Evolutionary conservation across 768 basidiomycete species (phyloP).

Genomic region (Lentinula detonsa): DNA sequence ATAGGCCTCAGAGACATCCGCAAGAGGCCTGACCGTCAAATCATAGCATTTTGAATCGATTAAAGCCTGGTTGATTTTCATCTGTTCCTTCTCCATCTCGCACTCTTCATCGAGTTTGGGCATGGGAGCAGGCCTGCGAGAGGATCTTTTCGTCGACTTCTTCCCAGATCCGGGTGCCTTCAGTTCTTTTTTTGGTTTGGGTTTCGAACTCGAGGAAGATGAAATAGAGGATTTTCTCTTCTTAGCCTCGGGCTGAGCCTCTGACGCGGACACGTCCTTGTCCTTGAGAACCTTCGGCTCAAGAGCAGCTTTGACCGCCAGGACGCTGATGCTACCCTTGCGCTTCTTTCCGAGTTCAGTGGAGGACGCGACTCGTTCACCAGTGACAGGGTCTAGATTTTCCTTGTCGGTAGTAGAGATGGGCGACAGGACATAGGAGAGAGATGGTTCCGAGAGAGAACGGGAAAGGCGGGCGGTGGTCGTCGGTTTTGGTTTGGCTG

Average conservation of each 20-base stretch:
- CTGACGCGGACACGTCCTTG: conserved; percentile 2
- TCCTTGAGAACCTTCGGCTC: conserved; percentile 36
- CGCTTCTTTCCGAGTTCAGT: conserved; percentile 49
- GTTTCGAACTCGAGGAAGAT: conserved; percentile 11
- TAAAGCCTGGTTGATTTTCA: conserved; percentile 38
- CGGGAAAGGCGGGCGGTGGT: conserved; percentile 18
- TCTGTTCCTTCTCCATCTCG: conserved; percentile 21
- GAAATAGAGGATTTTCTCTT: conserved; percentile 48
- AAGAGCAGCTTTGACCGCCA: conserved; percentile 46
- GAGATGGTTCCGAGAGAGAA: conserved; percentile 22
- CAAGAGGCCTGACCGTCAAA: conserved; percentile 70
- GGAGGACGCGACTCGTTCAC: conserved; percentile 44
- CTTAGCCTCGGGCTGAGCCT: conserved; percentile 44
- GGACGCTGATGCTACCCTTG: conserved; percentile 41
- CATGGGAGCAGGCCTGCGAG: conserved; percentile 50
- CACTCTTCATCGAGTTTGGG: conserved; percentile 55
- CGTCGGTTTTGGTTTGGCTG: conserved; percentile 17
- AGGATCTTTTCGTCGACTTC: conserved; percentile 31
- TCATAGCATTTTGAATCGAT: conserved; percentile 78
- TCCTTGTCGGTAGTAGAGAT: conserved; percentile 59
- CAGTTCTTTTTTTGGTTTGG: conserved; percentile 29
- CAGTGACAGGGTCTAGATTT: conserved; percentile 72
- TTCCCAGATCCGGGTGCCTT: conserved; percentile 24
- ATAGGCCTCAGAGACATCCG: conserved; percentile 71
- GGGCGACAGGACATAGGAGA: conserved; percentile 22